A percentile compares a stretch with the other conserved stretches of the same genome.
phyloP scores from a whole-genome alignment of 2,329 filamentous ascomycete genomes.

The Sphaerulina vaccinii region DNA sequence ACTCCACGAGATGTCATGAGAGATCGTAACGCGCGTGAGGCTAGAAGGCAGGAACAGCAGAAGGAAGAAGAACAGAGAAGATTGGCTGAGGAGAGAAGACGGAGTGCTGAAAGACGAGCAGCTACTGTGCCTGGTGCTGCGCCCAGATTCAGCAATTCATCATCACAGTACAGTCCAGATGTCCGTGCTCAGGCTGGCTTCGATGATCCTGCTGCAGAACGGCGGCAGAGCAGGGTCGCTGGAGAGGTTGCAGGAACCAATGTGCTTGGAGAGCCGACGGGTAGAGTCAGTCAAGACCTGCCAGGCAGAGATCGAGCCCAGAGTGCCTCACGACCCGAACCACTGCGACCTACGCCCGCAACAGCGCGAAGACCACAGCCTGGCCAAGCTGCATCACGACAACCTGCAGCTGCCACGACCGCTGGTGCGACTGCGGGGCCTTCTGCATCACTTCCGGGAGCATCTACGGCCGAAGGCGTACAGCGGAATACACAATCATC shows the following conservation, averaged over 20 bases:
- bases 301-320: constrained; percentile 22
- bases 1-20: constrained; percentile 92
- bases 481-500: constrained; percentile 54
- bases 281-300: constrained; percentile 29
- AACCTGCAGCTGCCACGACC: constrained; percentile 24
- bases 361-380: constrained; percentile 28
- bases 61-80: constrained; percentile 51
- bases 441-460: constrained; percentile 20
- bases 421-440: constrained; percentile 18
- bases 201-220: constrained; percentile 27
- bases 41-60: constrained; percentile 64
- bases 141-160: constrained; percentile 28
- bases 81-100: constrained; percentile 51
- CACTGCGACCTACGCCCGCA: constrained; percentile 24
- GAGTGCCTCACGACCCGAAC: constrained; percentile 26
- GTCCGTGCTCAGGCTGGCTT: constrained; percentile 23
- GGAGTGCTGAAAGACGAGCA: constrained; percentile 61
- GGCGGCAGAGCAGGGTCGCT: constrained; percentile 26
- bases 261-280: constrained; percentile 35
- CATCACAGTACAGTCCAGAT: constrained; percentile 34
- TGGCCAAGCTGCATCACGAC: constrained; percentile 28
- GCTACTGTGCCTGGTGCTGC: constrained; percentile 35
- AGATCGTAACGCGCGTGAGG: constrained; percentile 74
- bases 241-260: constrained; percentile 35
- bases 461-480: constrained; percentile 20